These are phyloP conservation scores for Lagenaria siceraria DNA, from an alignment of 306 rosid genomes.

Conservation along the genomic window DNA sequence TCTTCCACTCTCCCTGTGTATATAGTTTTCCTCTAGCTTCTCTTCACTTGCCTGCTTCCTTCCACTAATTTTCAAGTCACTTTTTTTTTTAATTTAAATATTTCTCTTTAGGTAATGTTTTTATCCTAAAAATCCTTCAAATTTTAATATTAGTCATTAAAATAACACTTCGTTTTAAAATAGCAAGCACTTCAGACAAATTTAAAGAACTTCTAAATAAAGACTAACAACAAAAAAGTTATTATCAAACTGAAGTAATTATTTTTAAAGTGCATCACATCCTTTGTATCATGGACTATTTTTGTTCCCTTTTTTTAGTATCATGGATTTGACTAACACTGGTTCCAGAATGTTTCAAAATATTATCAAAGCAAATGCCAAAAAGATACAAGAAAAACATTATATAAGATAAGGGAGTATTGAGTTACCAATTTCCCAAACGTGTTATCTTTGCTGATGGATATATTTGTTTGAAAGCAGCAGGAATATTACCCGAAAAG, in stretches of 20 bases:
- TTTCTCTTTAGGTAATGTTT: background rate
- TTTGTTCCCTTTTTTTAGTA: no score
- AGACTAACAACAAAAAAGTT: background rate
- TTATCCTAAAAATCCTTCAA: background rate
- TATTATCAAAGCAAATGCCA: background rate
- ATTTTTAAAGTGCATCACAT: background rate
- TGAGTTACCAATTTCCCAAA: constrained; percentile 71
- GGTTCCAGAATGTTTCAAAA: background rate
- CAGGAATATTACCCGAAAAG: constrained; percentile 92
- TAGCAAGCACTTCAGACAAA: background rate
- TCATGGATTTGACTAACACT: background rate
- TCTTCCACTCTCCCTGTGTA: background rate
- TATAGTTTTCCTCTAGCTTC: background rate
- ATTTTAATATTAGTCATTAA: background rate
- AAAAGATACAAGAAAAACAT: background rate
- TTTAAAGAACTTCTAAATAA: background rate
- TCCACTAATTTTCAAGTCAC: background rate
- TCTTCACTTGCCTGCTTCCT: background rate
- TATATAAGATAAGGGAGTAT: background rate
- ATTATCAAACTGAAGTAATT: background rate
- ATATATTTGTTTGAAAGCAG: constrained; percentile 44
- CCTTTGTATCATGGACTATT: background rate
- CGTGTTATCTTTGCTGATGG: constrained; percentile 88
- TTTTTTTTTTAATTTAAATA: background rate
- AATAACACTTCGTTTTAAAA: background rate